A percentile compares a stretch with the other conserved stretches of the same genome.
Evolutionary conservation across 176 grass and related monocot genomes (phyloP).

Genomic region (Tillandsia fasciculata): DNA sequence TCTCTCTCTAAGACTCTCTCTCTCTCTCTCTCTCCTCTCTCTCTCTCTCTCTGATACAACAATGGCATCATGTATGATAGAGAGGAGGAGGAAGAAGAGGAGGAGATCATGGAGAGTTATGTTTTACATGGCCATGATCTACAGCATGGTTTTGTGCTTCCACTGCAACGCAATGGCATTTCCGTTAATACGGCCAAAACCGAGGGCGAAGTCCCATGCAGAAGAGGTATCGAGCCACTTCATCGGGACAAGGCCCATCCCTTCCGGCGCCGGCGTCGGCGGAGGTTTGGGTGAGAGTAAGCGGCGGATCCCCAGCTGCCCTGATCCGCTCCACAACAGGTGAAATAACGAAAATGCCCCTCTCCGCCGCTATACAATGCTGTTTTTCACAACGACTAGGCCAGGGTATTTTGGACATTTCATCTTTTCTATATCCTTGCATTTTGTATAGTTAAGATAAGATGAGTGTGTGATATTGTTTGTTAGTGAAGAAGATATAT

Average conservation of each 20-base stretch:
- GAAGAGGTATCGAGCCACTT: neutral
- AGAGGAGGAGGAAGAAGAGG: constrained; percentile 16
- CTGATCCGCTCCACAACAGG: constrained; percentile 35
- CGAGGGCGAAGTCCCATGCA: neutral
- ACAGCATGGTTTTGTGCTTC: constrained; percentile 2
- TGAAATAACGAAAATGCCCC: constrained; percentile 9
- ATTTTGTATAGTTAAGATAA: no score
- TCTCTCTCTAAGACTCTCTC: neutral
- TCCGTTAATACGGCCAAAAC: constrained; percentile 7
- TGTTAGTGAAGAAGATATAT: no score
- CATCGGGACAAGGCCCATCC: constrained; percentile 1
- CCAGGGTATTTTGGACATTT: neutral
- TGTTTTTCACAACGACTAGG: neutral
- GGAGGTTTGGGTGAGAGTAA: constrained; percentile 14
- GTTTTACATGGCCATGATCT: constrained; percentile 17
- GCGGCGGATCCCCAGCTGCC: constrained; percentile 30
- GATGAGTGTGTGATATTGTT: no score
- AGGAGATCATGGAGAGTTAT: neutral
- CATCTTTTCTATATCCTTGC: no score
- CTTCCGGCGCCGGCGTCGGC: neutral
- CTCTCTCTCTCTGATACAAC: neutral
- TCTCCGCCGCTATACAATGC: neutral
- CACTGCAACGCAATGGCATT: constrained; percentile 4
- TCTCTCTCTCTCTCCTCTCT: no score
- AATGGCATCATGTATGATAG: neutral